These are phyloP conservation scores for Microascus cirrosus DNA, from an alignment of 2,329 filamentous ascomycete genomes.

Conservation along the genomic window DNA sequence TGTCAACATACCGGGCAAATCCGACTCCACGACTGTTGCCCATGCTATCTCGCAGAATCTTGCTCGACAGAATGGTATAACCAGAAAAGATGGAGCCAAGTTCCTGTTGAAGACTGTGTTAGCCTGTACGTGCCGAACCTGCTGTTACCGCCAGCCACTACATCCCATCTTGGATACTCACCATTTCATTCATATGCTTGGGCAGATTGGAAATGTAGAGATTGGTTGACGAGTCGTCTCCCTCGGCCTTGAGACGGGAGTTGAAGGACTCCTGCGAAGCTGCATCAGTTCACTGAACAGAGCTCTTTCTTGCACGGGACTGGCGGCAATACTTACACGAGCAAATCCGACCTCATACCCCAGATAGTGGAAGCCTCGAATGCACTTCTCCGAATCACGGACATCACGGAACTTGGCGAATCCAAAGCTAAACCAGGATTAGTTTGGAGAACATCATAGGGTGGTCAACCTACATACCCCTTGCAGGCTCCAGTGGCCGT, in stretches of 20 bases:
- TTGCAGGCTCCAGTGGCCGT: slow-evolving; percentile 89
- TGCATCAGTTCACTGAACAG: slow-evolving; percentile 12
- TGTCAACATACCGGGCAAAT: slow-evolving; percentile 68
- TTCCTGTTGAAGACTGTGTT: slow-evolving; percentile 37
- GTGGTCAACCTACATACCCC: slow-evolving; percentile 50
- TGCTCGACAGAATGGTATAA: slow-evolving; percentile 80
- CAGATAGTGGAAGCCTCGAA: slow-evolving; percentile 85
- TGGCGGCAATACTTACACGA: slow-evolving; percentile 45
- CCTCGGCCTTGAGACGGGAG: slow-evolving; percentile 90
- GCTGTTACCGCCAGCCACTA: slow-evolving; percentile 1
- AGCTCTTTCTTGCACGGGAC: slow-evolving; percentile 1
- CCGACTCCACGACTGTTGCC: slow-evolving; percentile 94
- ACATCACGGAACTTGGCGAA: slow-evolving; percentile 92
- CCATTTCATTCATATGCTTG: slow-evolving; percentile 81
- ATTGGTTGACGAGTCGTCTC: slow-evolving; percentile 83
- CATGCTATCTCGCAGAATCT: slow-evolving; percentile 84
- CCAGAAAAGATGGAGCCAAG: slow-evolving; percentile 68
- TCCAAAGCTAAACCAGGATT: slow-evolving; percentile 58
- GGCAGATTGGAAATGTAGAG: slow-evolving; percentile 97
- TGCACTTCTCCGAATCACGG: slow-evolving; percentile 86
- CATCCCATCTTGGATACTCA: slow-evolving; percentile 28
- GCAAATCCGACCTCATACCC: slow-evolving; percentile 98
- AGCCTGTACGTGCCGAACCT: neutral
- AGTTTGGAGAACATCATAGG: neutral
- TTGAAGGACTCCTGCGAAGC: slow-evolving; percentile 81